phyloP scores from a whole-genome alignment of 345 rosid genomes.

The Physaria fendleri region DNA sequence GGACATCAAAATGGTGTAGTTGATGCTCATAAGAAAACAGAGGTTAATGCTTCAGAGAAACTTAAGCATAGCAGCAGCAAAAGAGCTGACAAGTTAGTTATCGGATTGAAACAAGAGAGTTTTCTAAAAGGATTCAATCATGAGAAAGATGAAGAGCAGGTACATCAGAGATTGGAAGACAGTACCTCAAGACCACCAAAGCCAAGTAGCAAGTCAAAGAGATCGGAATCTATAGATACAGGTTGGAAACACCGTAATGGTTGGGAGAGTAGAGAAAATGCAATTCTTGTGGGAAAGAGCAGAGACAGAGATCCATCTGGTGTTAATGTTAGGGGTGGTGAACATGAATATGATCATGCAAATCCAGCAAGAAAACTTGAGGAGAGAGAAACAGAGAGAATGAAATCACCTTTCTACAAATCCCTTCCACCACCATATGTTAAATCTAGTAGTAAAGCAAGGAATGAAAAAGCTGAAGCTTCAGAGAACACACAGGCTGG shows the following conservation, averaged over 20 bases:
- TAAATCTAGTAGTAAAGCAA: slow-evolving; percentile 36
- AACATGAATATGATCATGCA: slow-evolving; percentile 17
- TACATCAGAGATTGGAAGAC: slow-evolving; percentile 34
- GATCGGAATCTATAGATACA: slow-evolving; percentile 23
- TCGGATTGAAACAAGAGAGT: slow-evolving; percentile 36
- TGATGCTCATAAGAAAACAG: slow-evolving; percentile 33
- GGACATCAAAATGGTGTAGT: slow-evolving; percentile 33
- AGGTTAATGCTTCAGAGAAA: slow-evolving; percentile 34
- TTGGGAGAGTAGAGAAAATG: slow-evolving; percentile 43
- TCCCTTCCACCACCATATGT: slow-evolving; percentile 74
- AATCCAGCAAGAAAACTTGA: slow-evolving; percentile 27
- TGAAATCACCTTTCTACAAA: slow-evolving; percentile 35
- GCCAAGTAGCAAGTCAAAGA: slow-evolving; percentile 43
- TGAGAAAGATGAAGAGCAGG: slow-evolving; percentile 33
- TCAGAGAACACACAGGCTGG: slow-evolving; percentile 15
- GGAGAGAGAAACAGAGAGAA: slow-evolving; percentile 37
- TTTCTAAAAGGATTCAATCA: slow-evolving; percentile 36
- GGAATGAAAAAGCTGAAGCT: slow-evolving; percentile 31
- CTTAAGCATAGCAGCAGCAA: slow-evolving; percentile 41
- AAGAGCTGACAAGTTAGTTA: slow-evolving; percentile 29
- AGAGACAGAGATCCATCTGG: slow-evolving; percentile 25
- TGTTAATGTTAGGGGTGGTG: slow-evolving; percentile 22
- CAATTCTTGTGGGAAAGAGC: slow-evolving; percentile 25
- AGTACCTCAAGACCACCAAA: slow-evolving; percentile 35
- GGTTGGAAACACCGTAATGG: slow-evolving; percentile 30